Percentiles rank a stretch among this genome's conserved stretches.
Evolutionary conservation across 148 eudicot genomes (phyloP).

Genomic region (Fagopyrum homotropicum): DNA sequence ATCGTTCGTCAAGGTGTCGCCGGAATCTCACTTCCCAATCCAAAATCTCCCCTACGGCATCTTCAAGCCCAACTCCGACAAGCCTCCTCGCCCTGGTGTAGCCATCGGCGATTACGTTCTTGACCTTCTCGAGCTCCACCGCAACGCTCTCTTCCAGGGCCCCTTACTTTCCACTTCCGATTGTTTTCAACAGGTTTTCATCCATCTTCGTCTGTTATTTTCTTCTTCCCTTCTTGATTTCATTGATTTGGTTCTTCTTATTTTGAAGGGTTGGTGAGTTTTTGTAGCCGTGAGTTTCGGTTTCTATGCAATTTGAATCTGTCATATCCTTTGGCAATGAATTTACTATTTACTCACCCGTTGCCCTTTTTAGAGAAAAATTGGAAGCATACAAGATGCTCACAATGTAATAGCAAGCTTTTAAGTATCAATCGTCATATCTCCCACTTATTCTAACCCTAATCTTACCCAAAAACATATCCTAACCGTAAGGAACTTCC

Average conservation of each 20-base stretch:
- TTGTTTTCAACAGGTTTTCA: slow-evolving; percentile 77
- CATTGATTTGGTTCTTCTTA: background rate
- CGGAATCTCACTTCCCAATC: slow-evolving; percentile 81
- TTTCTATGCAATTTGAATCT: background rate
- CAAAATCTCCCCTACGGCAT: slow-evolving; percentile 91
- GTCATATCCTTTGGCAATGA: background rate
- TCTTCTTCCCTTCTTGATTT: background rate
- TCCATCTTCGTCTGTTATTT: background rate
- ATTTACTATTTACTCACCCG: background rate
- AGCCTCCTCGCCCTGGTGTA: slow-evolving; percentile 67
- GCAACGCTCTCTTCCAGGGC: slow-evolving; percentile 59
- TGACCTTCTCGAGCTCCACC: slow-evolving; percentile 61
- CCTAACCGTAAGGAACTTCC: background rate
- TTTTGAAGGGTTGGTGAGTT: background rate
- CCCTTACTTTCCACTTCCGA: slow-evolving; percentile 59
- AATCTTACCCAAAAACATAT: no score
- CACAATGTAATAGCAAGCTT: no score
- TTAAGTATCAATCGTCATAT: background rate
- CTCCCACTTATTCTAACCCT: background rate
- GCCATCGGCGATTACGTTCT: slow-evolving; percentile 81
- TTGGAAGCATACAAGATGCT: no score
- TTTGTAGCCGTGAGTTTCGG: background rate
- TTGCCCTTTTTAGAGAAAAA: background rate
- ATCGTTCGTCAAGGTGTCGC: slow-evolving; percentile 56
- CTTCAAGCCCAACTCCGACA: slow-evolving; percentile 42